Evolutionary conservation across 1,139 yeast species (phyloP).

Genomic region (Candida tropicalis): DNA sequence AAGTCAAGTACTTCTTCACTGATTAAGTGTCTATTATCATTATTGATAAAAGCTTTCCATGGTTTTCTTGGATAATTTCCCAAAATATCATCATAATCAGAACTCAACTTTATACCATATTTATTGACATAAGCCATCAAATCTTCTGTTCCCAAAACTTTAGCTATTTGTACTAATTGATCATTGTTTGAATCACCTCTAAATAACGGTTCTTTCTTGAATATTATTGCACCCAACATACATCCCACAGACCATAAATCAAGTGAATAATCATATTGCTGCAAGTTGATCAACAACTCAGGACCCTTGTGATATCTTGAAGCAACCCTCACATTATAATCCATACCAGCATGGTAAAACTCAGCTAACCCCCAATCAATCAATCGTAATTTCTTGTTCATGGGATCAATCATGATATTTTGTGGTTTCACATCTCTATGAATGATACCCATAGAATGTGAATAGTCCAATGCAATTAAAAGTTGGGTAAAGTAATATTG

Average conservation of each 20-base stretch:
- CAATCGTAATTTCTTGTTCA: slow-evolving; percentile 59
- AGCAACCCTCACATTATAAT: slow-evolving; percentile 80
- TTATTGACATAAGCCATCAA: slow-evolving; percentile 60
- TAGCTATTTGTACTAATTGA: slow-evolving; percentile 77
- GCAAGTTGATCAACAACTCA: slow-evolving; percentile 70
- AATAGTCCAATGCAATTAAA: slow-evolving; percentile 70
- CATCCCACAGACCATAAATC: slow-evolving; percentile 87
- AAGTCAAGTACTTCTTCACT: slow-evolving; percentile 66
- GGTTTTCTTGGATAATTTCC: slow-evolving; percentile 70
- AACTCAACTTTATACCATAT: slow-evolving; percentile 61
- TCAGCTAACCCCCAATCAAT: slow-evolving; percentile 90
- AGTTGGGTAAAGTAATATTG: slow-evolving; percentile 72
- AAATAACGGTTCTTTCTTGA: slow-evolving; percentile 77
- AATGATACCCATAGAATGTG: slow-evolving; percentile 83
- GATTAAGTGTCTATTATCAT: slow-evolving; percentile 54
- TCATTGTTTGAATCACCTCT: slow-evolving; percentile 80
- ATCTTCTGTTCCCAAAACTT: slow-evolving; percentile 74
- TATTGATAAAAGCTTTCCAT: slow-evolving; percentile 62
- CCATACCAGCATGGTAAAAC: slow-evolving; percentile 77
- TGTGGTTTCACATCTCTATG: slow-evolving; percentile 87
- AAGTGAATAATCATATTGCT: slow-evolving; percentile 75
- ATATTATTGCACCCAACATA: slow-evolving; percentile 75
- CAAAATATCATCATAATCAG: slow-evolving; percentile 67
- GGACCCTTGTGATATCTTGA: slow-evolving; percentile 84
- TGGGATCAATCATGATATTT: slow-evolving; percentile 81